Percentiles rank a stretch among this genome's conserved stretches.
phyloP scores from a whole-genome alignment of 805 yeast genomes.

The Wickerhamomyces queroliae region DNA sequence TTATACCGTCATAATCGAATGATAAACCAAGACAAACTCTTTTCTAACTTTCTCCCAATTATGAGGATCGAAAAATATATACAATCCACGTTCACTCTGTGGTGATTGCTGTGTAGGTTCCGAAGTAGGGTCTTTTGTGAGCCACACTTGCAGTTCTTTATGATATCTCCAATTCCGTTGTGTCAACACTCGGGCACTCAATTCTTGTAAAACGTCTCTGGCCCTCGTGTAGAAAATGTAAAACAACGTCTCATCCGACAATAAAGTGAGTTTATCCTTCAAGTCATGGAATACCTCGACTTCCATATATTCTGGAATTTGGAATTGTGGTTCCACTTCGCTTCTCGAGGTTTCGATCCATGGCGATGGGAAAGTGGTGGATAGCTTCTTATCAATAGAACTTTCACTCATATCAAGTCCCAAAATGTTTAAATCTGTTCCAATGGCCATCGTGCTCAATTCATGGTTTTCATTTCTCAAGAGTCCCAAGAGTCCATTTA shows the following conservation, averaged over 20 bases:
- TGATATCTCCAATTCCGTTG: slow-evolving; percentile 96
- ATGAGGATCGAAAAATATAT: slow-evolving; percentile 91
- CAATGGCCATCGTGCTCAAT: slow-evolving; percentile 61
- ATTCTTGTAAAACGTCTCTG: slow-evolving; percentile 86
- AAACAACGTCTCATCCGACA: slow-evolving; percentile 89
- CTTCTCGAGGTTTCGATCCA: slow-evolving; percentile 92
- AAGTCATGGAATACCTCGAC: slow-evolving; percentile 8
- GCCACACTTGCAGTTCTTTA: slow-evolving; percentile 92
- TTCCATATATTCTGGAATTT: slow-evolving; percentile 44
- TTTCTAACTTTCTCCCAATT: slow-evolving; percentile 92
- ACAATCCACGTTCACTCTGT: slow-evolving; percentile 88
- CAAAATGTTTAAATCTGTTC: slow-evolving; percentile 63
- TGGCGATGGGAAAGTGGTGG: slow-evolving; percentile 77
- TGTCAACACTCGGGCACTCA: slow-evolving; percentile 87
- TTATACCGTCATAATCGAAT: slow-evolving; percentile 47
- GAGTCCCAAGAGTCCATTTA: slow-evolving; percentile 56
- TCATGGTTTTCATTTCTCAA: slow-evolving; percentile 59
- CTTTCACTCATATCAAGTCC: slow-evolving; percentile 53
- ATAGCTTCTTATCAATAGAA: slow-evolving; percentile 33
- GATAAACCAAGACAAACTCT: slow-evolving; percentile 56
- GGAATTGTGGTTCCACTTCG: slow-evolving; percentile 82
- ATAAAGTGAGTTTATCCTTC: slow-evolving; percentile 45
- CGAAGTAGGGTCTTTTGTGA: slow-evolving; percentile 85
- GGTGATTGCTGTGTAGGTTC: slow-evolving; percentile 81
- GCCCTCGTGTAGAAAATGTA: slow-evolving; percentile 93